phyloP scores from a whole-genome alignment of 176 grass and related monocot genomes.

The Lolium perenne region DNA sequence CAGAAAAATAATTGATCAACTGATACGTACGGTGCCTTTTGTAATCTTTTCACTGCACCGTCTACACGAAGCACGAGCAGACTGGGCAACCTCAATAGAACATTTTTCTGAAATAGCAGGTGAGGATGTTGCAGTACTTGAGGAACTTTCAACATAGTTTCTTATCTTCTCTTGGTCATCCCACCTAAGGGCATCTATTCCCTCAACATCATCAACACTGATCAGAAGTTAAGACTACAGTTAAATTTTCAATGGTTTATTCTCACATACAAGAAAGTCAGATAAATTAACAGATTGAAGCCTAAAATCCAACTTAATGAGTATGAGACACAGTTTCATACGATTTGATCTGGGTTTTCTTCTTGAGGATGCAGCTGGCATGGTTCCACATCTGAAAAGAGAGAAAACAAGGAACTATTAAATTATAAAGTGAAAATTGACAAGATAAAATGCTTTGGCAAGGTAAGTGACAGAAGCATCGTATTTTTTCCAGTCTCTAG shows the following conservation, averaged over 20 bases:
- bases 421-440: conserved; percentile 22
- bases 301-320: not conserved
- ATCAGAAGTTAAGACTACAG: conserved; percentile 15
- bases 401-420: conserved; percentile 29
- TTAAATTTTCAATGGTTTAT: conserved; percentile 15
- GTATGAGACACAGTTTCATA: conserved; percentile 38
- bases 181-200: conserved; percentile 88
- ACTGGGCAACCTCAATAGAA: conserved; percentile 78
- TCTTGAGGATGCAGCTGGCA: conserved; percentile 80
- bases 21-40: conserved; percentile 82
- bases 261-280: conserved; percentile 23
- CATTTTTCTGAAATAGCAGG: conserved; percentile 58
- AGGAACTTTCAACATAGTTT: conserved; percentile 64
- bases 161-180: conserved; percentile 93
- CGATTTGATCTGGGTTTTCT: conserved; percentile 95
- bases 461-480: conserved; percentile 22
- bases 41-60: conserved; percentile 78
- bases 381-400: conserved; percentile 95
- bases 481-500: not conserved
- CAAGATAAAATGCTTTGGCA: not conserved
- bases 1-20: conserved; percentile 39
- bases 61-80: conserved; percentile 87
- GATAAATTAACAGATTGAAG: conserved; percentile 10
- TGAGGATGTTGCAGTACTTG: conserved; percentile 46
- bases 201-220: conserved; percentile 90